These are phyloP conservation scores for Wickerhamiella occidentalis DNA, from an alignment of 805 yeast species.

Conservation along the genomic window DNA sequence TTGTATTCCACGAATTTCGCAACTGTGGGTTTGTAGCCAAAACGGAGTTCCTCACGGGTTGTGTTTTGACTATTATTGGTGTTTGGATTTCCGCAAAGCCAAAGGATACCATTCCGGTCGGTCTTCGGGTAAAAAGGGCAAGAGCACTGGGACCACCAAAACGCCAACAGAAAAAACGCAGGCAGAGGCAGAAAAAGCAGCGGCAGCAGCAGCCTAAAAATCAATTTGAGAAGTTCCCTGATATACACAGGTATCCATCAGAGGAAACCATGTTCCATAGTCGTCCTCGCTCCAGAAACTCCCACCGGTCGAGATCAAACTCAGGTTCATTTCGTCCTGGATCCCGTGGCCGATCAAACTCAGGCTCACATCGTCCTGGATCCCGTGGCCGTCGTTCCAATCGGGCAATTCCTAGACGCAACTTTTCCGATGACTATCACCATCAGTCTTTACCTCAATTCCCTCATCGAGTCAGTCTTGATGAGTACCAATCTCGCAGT, in stretches of 20 bases:
- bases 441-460: not conserved
- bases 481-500: not conserved
- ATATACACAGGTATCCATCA: not conserved
- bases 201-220: not conserved
- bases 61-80: constrained; percentile 32
- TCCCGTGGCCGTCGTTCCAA: not conserved
- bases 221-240: not conserved
- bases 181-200: not conserved
- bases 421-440: not conserved
- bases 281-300: not conserved
- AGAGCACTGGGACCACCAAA: constrained; percentile 1
- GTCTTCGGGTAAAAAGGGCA: not conserved
- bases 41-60: constrained; percentile 28
- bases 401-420: not conserved
- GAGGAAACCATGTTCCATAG: not conserved
- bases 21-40: constrained; percentile 21
- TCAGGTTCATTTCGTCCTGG: not conserved
- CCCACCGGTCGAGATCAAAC: not conserved
- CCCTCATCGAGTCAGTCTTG: not conserved
- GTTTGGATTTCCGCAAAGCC: constrained; percentile 28
- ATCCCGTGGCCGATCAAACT: not conserved
- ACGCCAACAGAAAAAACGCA: not conserved
- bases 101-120: constrained; percentile 12
- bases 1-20: constrained; percentile 34
- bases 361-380: not conserved